A percentile compares a stretch with the other conserved stretches of the same genome.
Conservation (phyloP, 805 yeast genomes). For the Starmerella etchellsii region DNA sequence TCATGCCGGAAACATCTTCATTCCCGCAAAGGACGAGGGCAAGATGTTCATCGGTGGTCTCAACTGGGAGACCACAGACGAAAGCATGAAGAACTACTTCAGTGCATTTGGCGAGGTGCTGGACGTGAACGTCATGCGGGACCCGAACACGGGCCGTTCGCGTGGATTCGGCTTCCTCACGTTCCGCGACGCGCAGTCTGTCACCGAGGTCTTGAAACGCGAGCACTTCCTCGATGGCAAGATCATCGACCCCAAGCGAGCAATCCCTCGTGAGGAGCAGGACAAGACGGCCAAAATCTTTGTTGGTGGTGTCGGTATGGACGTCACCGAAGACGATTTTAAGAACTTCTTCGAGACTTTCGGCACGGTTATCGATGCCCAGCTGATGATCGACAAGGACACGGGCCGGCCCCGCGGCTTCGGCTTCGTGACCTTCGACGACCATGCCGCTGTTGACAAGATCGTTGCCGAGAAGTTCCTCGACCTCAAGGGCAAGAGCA, state of each 20-base stretch:
- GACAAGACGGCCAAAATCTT: constrained; percentile 93
- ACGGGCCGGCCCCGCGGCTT: constrained; percentile 95
- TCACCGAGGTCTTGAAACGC: constrained; percentile 70
- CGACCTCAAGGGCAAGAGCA: constrained; percentile 63
- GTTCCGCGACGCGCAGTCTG: constrained; percentile 67
- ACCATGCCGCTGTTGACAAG: constrained; percentile 85
- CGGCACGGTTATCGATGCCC: constrained; percentile 90
- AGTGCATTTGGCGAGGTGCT: constrained; percentile 76
- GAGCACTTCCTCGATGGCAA: constrained; percentile 91
- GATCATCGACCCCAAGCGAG: constrained; percentile 92
- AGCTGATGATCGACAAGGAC: constrained; percentile 92
- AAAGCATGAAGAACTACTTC: constrained; percentile 67
- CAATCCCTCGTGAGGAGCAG: constrained; percentile 94
- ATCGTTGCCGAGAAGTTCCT: constrained; percentile 73
- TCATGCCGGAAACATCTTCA: constrained; percentile 35
- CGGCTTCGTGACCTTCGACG: constrained; percentile 91
- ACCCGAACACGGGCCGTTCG: constrained; percentile 70
- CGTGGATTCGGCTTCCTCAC: constrained; percentile 93
- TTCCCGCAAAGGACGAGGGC: constrained; percentile 54
- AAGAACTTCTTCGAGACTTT: constrained; percentile 72
- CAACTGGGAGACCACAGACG: constrained; percentile 96
- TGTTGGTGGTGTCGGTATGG: constrained; percentile 93
- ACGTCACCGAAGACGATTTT: constrained; percentile 83
- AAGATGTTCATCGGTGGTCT: constrained; percentile 95
- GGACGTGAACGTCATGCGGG: constrained; percentile 89